Conservation (phyloP, 345 rosid species). For the Rhizophora apiculata region DNA sequence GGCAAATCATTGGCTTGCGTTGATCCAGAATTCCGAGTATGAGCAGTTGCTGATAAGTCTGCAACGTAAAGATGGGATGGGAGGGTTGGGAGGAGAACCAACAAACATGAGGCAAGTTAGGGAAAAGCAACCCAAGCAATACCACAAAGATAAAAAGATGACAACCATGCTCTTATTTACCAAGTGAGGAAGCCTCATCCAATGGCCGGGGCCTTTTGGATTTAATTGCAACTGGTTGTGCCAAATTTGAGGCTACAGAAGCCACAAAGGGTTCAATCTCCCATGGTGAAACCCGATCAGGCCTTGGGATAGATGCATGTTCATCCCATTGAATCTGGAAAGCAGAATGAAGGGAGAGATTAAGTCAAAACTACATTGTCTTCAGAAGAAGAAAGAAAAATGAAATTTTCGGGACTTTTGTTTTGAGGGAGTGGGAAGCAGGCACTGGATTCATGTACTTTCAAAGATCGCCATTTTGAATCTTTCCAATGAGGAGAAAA, state of each 20-base stretch:
- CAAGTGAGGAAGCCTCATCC: conserved; percentile 43
- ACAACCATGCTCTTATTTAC: conserved; percentile 24
- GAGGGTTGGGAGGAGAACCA: background rate
- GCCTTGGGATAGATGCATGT: conserved; percentile 73
- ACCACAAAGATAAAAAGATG: background rate
- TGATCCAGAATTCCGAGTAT: conserved; percentile 31
- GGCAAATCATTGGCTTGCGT: conserved; percentile 52
- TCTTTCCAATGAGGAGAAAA: conserved; percentile 74
- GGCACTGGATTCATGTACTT: conserved; percentile 33
- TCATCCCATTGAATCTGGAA: conserved; percentile 96
- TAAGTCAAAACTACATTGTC: background rate
- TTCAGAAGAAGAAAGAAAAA: background rate
- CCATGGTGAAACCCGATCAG: conserved; percentile 92
- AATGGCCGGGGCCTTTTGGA: conserved; percentile 72
- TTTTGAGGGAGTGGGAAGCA: too few species aligned
- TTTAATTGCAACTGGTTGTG: conserved; percentile 43
- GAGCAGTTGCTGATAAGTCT: conserved; percentile 47
- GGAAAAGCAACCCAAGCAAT: conserved; percentile 3
- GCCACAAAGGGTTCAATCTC: conserved; percentile 73
- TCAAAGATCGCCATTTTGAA: conserved; percentile 82
- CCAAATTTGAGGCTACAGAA: conserved; percentile 36
- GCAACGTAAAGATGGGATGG: background rate
- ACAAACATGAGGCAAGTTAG: conserved; percentile 12
- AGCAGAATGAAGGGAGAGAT: background rate
- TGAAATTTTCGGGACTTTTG: background rate